Base-by-base conservation (phyloP, 2,329 filamentous ascomycete genomes). In the Lithohypha guttulata region DNA sequence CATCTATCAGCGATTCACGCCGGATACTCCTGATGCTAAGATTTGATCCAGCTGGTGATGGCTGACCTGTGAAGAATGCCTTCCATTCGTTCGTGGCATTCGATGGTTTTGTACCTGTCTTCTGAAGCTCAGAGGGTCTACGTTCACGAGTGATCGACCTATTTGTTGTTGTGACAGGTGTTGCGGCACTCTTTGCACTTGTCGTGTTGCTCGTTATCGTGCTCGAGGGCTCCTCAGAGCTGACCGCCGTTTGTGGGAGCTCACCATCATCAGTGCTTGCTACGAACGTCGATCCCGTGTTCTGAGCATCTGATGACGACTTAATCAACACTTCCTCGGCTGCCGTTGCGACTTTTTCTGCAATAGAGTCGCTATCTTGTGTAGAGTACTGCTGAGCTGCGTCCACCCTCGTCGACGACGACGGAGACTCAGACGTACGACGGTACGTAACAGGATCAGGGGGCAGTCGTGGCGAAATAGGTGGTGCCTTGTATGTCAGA, bases 31-130 rank as follows among this genome's bases (percentile, higher is more conserved):
- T n/a, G 15, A 22, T 22, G 26, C 26, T 30, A 6, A 39, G 20
- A 17, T 22, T 23, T 6, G 15, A 21, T 11, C 35, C 35, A 2
- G n/a, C 19, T 9, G 35, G 35, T n/a, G 26, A 30, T 3, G 26
- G 26, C 26, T 39, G 25, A 23, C 35, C 35, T 10, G 26, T 22
- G 18, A 39, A 37, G 15, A 37, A 39, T 6, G 35, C 27, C 14
- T 39, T 39, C 35, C 35, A 31, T 13, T 5, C 18, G 18, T 31
- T 31, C 26, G 17, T 18, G 25, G 18, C 26, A 11, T 22, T 6
- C 6, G 15, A 3, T 5, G 6, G 6, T 3, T 3, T 39, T 18
- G 22, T 22, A n/a, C 17, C 13, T 9, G 10, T 23, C 15, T 29
- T 15, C 10, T 20, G 11, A 4, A 31, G 26, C 8, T 30, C n/a